Evolutionary conservation across 805 yeast species (phyloP).

Genomic region (Tetrapisispora arboricola): DNA sequence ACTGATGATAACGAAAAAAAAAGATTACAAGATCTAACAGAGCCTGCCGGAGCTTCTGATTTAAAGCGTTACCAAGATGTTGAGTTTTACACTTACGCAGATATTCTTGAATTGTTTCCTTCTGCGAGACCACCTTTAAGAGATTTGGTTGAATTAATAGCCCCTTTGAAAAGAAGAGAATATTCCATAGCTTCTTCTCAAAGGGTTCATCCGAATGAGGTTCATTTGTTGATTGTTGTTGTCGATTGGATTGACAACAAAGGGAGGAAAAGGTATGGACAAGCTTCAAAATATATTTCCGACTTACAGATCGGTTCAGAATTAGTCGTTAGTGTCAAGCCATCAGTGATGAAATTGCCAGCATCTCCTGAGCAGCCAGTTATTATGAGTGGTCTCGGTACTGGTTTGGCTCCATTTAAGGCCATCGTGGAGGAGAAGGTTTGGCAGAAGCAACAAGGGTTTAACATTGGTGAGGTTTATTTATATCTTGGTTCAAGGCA

Average conservation of each 20-base stretch:
- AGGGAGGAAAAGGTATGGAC: constrained; percentile 85
- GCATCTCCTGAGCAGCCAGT: constrained; percentile 79
- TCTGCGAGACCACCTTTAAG: constrained; percentile 70
- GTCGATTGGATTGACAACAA: constrained; percentile 88
- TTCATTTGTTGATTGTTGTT: constrained; percentile 85
- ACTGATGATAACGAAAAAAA: constrained; percentile 57
- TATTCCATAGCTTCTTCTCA: constrained; percentile 97
- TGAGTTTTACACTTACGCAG: constrained; percentile 71
- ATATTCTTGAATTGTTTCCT: constrained; percentile 66
- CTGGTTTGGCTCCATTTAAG: constrained; percentile 97
- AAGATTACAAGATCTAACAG: constrained; percentile 50
- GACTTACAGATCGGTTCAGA: constrained; percentile 73
- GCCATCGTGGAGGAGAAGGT: constrained; percentile 93
- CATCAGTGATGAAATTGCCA: constrained; percentile 94
- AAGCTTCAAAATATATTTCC: constrained; percentile 83
- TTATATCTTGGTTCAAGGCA: constrained; percentile 91
- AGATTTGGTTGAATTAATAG: constrained; percentile 61
- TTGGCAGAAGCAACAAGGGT: constrained; percentile 85
- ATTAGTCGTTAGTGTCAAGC: constrained; percentile 87
- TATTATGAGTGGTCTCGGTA: constrained; percentile 94
- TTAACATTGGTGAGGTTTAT: constrained; percentile 79
- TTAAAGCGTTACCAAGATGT: constrained; percentile 79
- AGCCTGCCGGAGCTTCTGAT: constrained; percentile 75
- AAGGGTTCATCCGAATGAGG: constrained; percentile 80
- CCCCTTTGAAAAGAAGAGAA: constrained; percentile 92